Percentiles rank a stretch among this genome's conserved stretches.
phyloP scores from a whole-genome alignment of 306 rosid species.

The Canavalia ensiformis region DNA sequence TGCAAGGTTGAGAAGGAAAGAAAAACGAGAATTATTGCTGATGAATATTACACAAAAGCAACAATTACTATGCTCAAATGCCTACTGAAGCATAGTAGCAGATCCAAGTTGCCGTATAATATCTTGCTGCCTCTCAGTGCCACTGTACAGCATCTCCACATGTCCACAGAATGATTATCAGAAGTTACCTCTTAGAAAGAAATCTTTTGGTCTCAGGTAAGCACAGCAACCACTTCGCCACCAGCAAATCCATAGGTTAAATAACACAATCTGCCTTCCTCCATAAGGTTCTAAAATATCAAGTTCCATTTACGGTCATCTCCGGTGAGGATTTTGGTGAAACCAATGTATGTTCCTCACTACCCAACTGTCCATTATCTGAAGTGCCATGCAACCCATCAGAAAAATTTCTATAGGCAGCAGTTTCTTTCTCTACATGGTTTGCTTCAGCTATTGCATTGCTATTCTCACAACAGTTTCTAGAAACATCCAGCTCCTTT shows the following conservation, averaged over 20 bases:
- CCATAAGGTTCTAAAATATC: constrained; percentile 41
- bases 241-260: constrained; percentile 55
- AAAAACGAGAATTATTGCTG: constrained; percentile 63
- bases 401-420: constrained; percentile 61
- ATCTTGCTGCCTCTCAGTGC: constrained; percentile 48
- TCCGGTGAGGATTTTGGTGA: constrained; percentile 91
- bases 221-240: constrained; percentile 56
- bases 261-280: constrained; percentile 44
- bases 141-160: constrained; percentile 64
- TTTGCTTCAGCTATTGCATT: constrained; percentile 52
- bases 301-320: constrained; percentile 89
- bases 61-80: constrained; percentile 60
- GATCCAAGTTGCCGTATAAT: constrained; percentile 52
- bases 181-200: constrained; percentile 46
- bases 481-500: constrained; percentile 54
- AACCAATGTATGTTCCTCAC: constrained; percentile 74
- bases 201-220: constrained; percentile 30
- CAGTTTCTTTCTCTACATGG: constrained; percentile 66
- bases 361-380: constrained; percentile 70
- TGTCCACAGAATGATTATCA: constrained; percentile 50
- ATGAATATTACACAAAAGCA: constrained; percentile 72
- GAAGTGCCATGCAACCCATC: constrained; percentile 58
- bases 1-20: constrained; percentile 45
- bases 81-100: constrained; percentile 52
- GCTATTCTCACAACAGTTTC: constrained; percentile 55